phyloP scores from a whole-genome alignment of 2,329 filamentous ascomycete species.

The Fusarium temperatum region DNA sequence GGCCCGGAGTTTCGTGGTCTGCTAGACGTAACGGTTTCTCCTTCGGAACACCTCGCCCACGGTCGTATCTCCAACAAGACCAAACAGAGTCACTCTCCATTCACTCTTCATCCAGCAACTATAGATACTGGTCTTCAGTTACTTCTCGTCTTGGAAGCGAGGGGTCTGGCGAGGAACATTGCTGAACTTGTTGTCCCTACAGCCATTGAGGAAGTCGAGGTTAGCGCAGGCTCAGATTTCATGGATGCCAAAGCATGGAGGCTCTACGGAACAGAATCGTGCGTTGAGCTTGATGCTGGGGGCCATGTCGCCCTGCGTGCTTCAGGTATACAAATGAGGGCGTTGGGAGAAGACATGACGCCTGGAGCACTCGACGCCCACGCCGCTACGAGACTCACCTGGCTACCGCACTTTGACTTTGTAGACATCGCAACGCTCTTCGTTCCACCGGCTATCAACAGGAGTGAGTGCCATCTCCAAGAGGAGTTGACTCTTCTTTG shows the following conservation, averaged over 20 bases:
- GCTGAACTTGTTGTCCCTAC: background rate
- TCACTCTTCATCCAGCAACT: constrained; percentile 8
- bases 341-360: background rate
- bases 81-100: background rate
- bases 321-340: background rate
- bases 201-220: background rate
- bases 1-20: background rate
- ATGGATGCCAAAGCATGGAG: constrained; percentile 13
- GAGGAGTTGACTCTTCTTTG: constrained; percentile 2
- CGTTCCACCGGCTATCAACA: background rate
- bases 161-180: background rate
- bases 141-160: background rate
- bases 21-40: background rate
- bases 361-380: background rate
- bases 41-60: background rate
- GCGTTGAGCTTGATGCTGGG: background rate
- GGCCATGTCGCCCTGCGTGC: background rate
- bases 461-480: background rate
- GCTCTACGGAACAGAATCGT: background rate
- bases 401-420: constrained; percentile 20
- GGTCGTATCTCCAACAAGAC: background rate
- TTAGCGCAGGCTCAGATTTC: background rate
- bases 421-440: background rate
- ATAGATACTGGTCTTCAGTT: constrained; percentile 12
- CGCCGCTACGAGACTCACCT: background rate